These are phyloP conservation scores for Xylaria hypoxylon DNA, from an alignment of 2,329 filamentous ascomycete genomes.

Conservation along the genomic window DNA sequence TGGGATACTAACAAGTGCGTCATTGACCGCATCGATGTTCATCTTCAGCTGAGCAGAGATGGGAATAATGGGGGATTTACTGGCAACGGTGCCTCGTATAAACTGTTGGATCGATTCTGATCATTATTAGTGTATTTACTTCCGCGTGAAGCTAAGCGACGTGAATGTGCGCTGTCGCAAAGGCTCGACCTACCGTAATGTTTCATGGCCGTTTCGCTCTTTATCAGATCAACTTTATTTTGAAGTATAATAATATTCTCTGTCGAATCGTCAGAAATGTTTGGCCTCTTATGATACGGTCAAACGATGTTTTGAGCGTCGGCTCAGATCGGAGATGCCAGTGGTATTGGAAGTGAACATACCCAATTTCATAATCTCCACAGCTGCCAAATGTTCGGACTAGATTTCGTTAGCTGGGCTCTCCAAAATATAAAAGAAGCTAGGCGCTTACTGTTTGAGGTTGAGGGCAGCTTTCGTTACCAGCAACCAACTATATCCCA, in stretches of 20 bases:
- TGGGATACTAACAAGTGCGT: constrained; percentile 94
- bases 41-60: constrained; percentile 98
- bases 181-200: constrained; percentile 70
- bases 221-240: constrained; percentile 99
- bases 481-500: constrained; percentile 68
- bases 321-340: not conserved
- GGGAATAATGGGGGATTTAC: constrained; percentile 93
- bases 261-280: constrained; percentile 15
- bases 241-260: constrained; percentile 99
- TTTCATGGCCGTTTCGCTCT: constrained; percentile 90
- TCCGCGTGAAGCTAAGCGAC: not conserved
- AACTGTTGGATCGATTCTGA: constrained; percentile 94
- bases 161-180: not conserved
- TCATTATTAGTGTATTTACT: constrained; percentile 14
- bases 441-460: constrained; percentile 76
- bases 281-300: not conserved
- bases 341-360: constrained; percentile 11
- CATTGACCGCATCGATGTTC: constrained; percentile 98
- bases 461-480: constrained; percentile 98
- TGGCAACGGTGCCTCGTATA: constrained; percentile 95
- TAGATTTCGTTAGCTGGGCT: constrained; percentile 20
- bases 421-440: no score
- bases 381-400: constrained; percentile 97
- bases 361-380: constrained; percentile 98
- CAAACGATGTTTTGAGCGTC: not conserved